Evolutionary conservation across 176 grass and related monocot genomes (phyloP), one percentile per base, ranked within the genome.

Genomic region (Tillandsia fasciculata): DNA sequence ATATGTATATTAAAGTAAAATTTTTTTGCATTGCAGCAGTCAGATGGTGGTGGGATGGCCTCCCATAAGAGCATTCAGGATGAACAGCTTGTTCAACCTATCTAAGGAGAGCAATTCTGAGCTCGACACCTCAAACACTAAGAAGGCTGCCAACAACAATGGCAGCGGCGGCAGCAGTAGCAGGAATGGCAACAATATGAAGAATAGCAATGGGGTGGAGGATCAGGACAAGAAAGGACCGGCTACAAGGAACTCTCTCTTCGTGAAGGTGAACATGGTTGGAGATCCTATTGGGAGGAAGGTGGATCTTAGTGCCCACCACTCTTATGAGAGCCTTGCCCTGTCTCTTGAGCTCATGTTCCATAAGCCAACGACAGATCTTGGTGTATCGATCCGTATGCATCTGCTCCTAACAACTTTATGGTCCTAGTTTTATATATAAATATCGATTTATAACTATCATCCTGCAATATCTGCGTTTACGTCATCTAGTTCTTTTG

Each of bases 221-320:
- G 56, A 61, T 10, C 53, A 50, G n/a, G 65, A 57, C 13, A 64
- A 29, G n/a, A 75, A 68, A 50, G 59, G 53, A 22, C 49, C 8
- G n/a, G 12, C 23, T 18, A 14, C 14, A 58, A 13, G 73, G 42
- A 54, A 48, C 8, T 84, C 64, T 51, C 54, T 56, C 26, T 78
- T 79, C 50, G 70, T 84, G 3, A 84, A 84, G 56, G 76, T 84
- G 47, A 84, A 84, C 13, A 84, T 84, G 82, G 76, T 79, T 29
- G 82, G 82, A 15, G 82, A 84, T 74, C 82, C 82, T 8, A 84
- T 79, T 6, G 76, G 82, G 27, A 84, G 82, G 73, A 84, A 84
- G 65, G 76, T 84, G 28, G 65, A 84, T 70, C 63, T 84, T 11
- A 70, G 49, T 15, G 76, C 82, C 12, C 76, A 79, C 67, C 57